A percentile compares a stretch with the other conserved stretches of the same genome.
These are phyloP conservation scores for Hymenoscyphus repandus DNA, from an alignment of 2,329 filamentous ascomycete genomes.

Conservation along the genomic window DNA sequence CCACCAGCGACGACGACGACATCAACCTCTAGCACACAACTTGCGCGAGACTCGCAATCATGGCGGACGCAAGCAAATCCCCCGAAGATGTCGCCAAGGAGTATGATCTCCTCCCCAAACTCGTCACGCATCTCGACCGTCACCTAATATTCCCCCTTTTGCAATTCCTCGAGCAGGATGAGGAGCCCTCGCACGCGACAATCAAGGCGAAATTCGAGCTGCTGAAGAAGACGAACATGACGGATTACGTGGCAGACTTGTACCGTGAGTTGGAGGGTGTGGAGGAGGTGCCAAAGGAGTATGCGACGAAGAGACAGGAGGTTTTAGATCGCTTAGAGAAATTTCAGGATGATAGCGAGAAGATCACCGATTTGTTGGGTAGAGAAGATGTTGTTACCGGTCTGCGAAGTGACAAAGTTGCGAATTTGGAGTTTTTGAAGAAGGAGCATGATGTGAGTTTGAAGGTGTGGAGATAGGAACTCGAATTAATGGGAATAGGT, in stretches of 20 bases:
- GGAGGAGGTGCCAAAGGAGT: slow-evolving; percentile 75
- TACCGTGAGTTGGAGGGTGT: slow-evolving; percentile 85
- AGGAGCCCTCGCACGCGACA: slow-evolving; percentile 69
- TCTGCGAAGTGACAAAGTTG: slow-evolving; percentile 92
- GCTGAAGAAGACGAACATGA: slow-evolving; percentile 97
- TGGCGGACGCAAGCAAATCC: slow-evolving; percentile 46
- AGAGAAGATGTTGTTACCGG: slow-evolving; percentile 88
- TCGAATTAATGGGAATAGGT: slow-evolving; percentile 45
- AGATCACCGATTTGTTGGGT: slow-evolving; percentile 80
- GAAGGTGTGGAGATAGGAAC: slow-evolving; percentile 1
- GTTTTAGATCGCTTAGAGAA: slow-evolving; percentile 78
- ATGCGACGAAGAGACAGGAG: slow-evolving; percentile 81
- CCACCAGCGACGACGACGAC: slow-evolving; percentile 8
- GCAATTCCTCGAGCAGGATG: slow-evolving; percentile 82
- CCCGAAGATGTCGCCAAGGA: slow-evolving; percentile 45
- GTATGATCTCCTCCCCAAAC: slow-evolving; percentile 66
- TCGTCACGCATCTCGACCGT: slow-evolving; percentile 88
- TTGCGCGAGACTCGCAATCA: slow-evolving; percentile 34
- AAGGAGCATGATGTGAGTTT: slow-evolving; percentile 80
- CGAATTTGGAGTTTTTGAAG: slow-evolving; percentile 97
- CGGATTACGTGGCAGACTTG: slow-evolving; percentile 89
- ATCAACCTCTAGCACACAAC: slow-evolving; percentile 8
- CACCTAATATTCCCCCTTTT: slow-evolving; percentile 95
- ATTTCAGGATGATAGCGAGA: slow-evolving; percentile 80
- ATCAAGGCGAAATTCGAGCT: slow-evolving; percentile 87